Evolutionary conservation across 2,329 filamentous ascomycete species (phyloP).

Genomic region (Ophiosphaerella narmari): DNA sequence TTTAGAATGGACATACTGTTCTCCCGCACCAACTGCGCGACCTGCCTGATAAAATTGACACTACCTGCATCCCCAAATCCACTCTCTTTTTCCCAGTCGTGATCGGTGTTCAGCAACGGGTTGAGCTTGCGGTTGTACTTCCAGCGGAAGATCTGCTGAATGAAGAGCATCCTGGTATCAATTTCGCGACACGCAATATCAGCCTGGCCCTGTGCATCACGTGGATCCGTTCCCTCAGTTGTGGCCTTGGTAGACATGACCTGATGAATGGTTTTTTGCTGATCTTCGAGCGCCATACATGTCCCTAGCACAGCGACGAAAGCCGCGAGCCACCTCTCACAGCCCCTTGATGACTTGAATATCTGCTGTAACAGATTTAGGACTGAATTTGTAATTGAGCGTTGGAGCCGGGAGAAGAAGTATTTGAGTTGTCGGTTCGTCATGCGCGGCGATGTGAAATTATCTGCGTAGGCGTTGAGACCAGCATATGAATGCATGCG

Average conservation of each 20-base stretch:
- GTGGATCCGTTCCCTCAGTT: conserved; percentile 33
- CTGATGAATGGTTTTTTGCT: conserved; percentile 53
- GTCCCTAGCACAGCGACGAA: conserved; percentile 54
- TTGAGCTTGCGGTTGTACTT: conserved; percentile 54
- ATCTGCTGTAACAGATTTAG: conserved; percentile 55
- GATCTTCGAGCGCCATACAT: conserved; percentile 54
- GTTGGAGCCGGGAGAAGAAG: conserved; percentile 53
- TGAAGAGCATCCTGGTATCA: conserved; percentile 51
- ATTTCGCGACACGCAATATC: conserved; percentile 50
- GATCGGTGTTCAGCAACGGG: conserved; percentile 44
- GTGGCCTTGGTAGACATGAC: conserved; percentile 47
- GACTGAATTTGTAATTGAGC: conserved; percentile 47
- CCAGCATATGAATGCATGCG: conserved; percentile 46
- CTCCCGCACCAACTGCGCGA: conserved; percentile 47
- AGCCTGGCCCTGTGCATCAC: conserved; percentile 41
- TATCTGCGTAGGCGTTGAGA: conserved; percentile 32
- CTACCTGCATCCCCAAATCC: conserved; percentile 42
- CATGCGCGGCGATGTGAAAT: conserved; percentile 50
- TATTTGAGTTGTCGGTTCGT: conserved; percentile 57
- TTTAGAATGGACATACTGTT: conserved; percentile 43
- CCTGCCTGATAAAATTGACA: conserved; percentile 43
- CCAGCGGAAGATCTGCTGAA: conserved; percentile 53
- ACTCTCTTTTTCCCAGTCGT: conserved; percentile 45
- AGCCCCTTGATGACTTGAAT: conserved; percentile 50
- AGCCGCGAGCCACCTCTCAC: conserved; percentile 52